Conservation (phyloP, 176 grass and related monocot species). For the Melocanna baccifera region DNA sequence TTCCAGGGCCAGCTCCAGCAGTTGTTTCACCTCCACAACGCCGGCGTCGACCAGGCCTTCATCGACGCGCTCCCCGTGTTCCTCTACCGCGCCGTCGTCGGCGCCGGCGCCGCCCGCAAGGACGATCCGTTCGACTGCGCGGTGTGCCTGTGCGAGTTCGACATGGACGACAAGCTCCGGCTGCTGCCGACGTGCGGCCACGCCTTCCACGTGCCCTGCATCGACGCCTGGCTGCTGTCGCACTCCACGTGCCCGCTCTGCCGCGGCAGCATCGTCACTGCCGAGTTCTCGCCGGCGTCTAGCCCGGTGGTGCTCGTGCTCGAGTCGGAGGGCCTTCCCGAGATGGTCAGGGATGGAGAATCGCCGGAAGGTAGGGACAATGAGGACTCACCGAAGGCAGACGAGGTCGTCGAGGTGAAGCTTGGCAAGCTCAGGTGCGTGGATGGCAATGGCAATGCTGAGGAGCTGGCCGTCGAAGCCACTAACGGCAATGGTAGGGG, state of each 20-base stretch:
- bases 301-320: conserved; percentile 50
- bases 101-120: background rate
- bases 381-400: conserved; percentile 5
- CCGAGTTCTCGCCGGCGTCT: conserved; percentile 38
- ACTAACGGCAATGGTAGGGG: background rate
- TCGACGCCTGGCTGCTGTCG: conserved; percentile 97
- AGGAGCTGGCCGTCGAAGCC: conserved; percentile 22
- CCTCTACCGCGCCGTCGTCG: conserved; percentile 57
- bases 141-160: conserved; percentile 87
- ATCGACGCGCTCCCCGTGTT: conserved; percentile 90
- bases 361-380: background rate
- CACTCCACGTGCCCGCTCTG: conserved; percentile 97
- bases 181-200: conserved; percentile 85
- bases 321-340: conserved; percentile 22
- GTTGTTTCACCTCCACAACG: conserved; percentile 88
- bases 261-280: conserved; percentile 59
- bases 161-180: conserved; percentile 63
- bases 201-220: conserved; percentile 86
- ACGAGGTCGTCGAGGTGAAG: conserved; percentile 66
- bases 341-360: background rate
- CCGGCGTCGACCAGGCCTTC: conserved; percentile 85
- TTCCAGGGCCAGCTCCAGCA: conserved; percentile 83
- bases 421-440: conserved; percentile 75
- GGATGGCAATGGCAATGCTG: conserved; percentile 35
- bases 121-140: conserved; percentile 78